These are phyloP conservation scores for Ceriops decandra DNA, from an alignment of 345 rosid species.

Conservation along the genomic window DNA sequence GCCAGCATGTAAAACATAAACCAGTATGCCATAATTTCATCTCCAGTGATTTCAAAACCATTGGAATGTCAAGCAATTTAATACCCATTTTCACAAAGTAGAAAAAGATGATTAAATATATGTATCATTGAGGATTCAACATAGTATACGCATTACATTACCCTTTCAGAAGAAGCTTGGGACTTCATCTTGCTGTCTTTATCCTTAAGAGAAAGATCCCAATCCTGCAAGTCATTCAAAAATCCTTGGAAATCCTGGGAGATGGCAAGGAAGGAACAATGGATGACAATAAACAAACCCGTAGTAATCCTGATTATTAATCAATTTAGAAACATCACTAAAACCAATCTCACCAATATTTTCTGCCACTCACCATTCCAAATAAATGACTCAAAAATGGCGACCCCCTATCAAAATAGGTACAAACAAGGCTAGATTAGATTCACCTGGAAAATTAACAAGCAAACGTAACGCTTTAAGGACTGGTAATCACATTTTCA, in stretches of 20 bases:
- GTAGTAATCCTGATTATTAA: neutral
- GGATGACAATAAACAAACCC: neutral
- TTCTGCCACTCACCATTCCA: too few species aligned
- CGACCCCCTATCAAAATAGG: too few species aligned
- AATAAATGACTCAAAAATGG: too few species aligned
- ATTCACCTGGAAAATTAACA: too few species aligned
- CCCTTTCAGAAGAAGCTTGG: slow-evolving; percentile 34
- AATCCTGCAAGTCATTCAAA: slow-evolving; percentile 93
- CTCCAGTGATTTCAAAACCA: neutral
- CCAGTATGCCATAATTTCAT: neutral
- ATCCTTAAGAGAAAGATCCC: slow-evolving; percentile 64
- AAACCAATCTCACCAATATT: too few species aligned
- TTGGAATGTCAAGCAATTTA: neutral
- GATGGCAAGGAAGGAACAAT: slow-evolving; percentile 8
- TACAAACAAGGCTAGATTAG: too few species aligned
- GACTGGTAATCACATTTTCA: too few species aligned
- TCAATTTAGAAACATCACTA: too few species aligned
- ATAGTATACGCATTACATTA: slow-evolving; percentile 6
- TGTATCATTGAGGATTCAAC: neutral
- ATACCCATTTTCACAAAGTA: neutral
- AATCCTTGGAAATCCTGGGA: slow-evolving; percentile 84
- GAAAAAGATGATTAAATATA: neutral
- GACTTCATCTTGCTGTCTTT: slow-evolving; percentile 62
- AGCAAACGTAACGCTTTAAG: too few species aligned
- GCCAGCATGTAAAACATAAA: neutral